Evolutionary conservation across 148 eudicot species (phyloP).

Genomic region (Nepenthes gracilis): DNA sequence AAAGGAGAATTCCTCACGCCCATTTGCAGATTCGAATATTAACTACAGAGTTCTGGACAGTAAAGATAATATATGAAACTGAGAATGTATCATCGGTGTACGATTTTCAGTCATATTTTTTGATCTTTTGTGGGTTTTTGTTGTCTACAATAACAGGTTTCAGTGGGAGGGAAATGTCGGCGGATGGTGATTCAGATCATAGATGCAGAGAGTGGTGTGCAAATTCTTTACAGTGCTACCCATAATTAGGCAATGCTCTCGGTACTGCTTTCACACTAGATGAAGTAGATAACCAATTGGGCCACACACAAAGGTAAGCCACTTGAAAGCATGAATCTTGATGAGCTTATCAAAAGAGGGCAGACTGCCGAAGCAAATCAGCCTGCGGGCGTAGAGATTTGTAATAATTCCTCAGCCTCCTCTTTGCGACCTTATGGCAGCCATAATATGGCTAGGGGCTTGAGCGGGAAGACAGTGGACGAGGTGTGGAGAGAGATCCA

Average conservation of each 20-base stretch:
- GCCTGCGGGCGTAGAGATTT: constrained; percentile 14
- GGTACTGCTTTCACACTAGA: constrained; percentile 7
- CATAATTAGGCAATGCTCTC: constrained; percentile 1
- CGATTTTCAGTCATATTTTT: constrained; percentile 1
- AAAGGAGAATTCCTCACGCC: neutral
- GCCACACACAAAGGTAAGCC: constrained; percentile 2
- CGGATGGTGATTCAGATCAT: constrained; percentile 23
- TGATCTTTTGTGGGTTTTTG: constrained; percentile 6
- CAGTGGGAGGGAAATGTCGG: constrained; percentile 6
- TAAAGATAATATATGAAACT: neutral
- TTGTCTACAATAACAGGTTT: constrained; percentile 6
- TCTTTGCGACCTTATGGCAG: constrained; percentile 44
- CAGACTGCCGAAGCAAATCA: constrained; percentile 21
- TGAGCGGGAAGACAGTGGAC: constrained; percentile 45
- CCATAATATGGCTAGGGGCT: constrained; percentile 26
- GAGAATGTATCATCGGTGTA: neutral
- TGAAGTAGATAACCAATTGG: constrained; percentile 12
- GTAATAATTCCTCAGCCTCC: constrained; percentile 20
- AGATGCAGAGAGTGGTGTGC: constrained; percentile 10
- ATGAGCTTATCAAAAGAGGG: constrained; percentile 24
- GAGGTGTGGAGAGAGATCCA: constrained; percentile 34
- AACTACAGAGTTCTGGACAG: constrained; percentile 5
- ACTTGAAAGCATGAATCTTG: constrained; percentile 31
- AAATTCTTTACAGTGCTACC: neutral
- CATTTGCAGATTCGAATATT: constrained; percentile 9